Base-by-base conservation (phyloP, 1,139 yeast species). In the Yamadazyma atlantica region DNA sequence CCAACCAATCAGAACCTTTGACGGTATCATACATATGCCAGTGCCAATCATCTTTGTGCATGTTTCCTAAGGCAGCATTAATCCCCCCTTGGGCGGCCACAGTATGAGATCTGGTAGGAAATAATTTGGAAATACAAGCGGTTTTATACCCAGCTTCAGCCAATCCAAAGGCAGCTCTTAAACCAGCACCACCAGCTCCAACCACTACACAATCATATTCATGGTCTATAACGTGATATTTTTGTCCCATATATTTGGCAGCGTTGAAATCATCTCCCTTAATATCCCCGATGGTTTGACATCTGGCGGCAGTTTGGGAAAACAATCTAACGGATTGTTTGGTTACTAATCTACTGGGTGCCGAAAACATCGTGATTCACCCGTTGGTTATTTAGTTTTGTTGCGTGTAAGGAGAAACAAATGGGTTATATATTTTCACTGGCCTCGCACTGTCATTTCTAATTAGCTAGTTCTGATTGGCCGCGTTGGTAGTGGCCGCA, bases 1-100 rank as follows among this genome's bases (percentile, higher is more conserved):
- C 98, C 48, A 92, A 80, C 98, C 98, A 92, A 72, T 92, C 98
- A n/a, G 97, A 89, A 49, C 98, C 98, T 73, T 92, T 92, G 57
- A 92, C 98, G 58, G 98, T 92, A 62, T 92, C 98, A 69, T 90
- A 90, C 96, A 92, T 90, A 69, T 92, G 98, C 97, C 98, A 92
- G 66, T 87, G 94, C 98, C 98, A 92, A 73, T 90, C 92, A 66
- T 92, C 98, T 53, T 79, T 75, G 73, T 94, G 97, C 96, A 92
- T 90, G 75, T 92, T 92, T 51, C 95, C 92, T 48, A 92, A 76
- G 31, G 98, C 98, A 54, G 98, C 98, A 59, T 92, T 92, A 69
- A 92, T 92, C 72, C 98, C 98, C 69, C 98, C 98, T 70, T 92
- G 98, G 40, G 98, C 98, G 41, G 98, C 98, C 41, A 92, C 98